Percentiles rank a stretch among this genome's conserved stretches.
phyloP scores from a whole-genome alignment of 208 protist species.

The Trypanosoma boissoni region DNA sequence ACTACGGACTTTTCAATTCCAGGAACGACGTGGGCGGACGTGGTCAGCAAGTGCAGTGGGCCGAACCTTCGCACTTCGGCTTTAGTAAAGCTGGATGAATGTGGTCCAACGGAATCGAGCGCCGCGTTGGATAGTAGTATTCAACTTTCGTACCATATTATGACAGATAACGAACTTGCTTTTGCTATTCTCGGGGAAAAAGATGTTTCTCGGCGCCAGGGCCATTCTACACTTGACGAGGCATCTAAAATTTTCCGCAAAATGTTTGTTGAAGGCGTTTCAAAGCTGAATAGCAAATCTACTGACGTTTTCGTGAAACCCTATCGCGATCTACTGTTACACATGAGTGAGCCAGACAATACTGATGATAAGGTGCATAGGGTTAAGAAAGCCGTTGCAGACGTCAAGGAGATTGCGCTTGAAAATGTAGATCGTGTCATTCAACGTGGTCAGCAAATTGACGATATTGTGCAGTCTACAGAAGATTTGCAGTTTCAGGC shows the following conservation, averaged over 20 bases:
- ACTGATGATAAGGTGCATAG: constrained; percentile 63
- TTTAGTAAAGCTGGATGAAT: constrained; percentile 43
- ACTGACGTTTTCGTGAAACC: constrained; percentile 73
- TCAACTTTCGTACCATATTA: constrained; percentile 77
- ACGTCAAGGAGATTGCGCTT: constrained; percentile 81
- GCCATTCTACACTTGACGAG: constrained; percentile 71
- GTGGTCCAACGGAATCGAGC: background rate
- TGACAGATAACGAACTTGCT: constrained; percentile 70
- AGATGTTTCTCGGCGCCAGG: constrained; percentile 43
- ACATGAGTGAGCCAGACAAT: constrained; percentile 27
- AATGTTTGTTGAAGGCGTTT: constrained; percentile 81
- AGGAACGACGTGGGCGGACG: constrained; percentile 64
- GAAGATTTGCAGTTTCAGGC: constrained; percentile 88
- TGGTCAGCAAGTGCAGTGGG: constrained; percentile 73
- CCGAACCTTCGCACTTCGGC: constrained; percentile 76
- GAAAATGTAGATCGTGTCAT: constrained; percentile 86
- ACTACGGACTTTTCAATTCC: constrained; percentile 67
- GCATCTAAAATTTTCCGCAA: constrained; percentile 67
- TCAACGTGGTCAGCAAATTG: constrained; percentile 76
- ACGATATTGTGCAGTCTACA: constrained; percentile 86
- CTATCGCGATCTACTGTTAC: constrained; percentile 58
- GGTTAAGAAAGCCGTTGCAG: constrained; percentile 74
- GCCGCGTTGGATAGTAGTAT: constrained; percentile 18
- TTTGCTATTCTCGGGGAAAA: constrained; percentile 65
- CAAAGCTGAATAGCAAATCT: constrained; percentile 52